phyloP scores from a whole-genome alignment of 2,329 filamentous ascomycete genomes.

The Penicillium italicum region DNA sequence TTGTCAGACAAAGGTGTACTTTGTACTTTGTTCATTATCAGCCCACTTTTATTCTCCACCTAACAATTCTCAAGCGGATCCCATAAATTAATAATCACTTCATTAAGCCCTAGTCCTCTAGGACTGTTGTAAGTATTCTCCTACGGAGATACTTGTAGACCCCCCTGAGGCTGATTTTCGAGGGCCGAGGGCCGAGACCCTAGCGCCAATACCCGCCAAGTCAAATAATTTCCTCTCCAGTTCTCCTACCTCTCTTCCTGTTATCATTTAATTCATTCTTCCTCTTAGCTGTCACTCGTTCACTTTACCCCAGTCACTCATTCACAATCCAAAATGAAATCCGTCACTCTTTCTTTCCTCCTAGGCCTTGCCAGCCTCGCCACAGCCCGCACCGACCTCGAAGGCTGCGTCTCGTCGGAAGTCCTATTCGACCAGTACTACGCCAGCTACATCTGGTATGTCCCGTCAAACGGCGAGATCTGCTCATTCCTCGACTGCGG shows the following conservation, averaged over 20 bases:
- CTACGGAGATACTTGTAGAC: no score
- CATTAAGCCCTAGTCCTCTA: no score
- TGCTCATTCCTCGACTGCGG: conserved; percentile 65
- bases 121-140: no score
- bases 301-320: conserved; percentile 1
- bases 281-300: conserved; percentile 1
- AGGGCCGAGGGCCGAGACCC: not conserved
- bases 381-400: conserved; percentile 25
- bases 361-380: conserved; percentile 14
- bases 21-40: no score
- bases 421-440: conserved; percentile 25
- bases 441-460: conserved; percentile 50
- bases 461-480: conserved; percentile 61
- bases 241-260: not conserved
- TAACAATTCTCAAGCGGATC: no score
- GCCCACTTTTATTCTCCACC: no score
- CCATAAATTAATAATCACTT: no score
- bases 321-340: conserved; percentile 20
- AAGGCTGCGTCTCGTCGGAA: conserved; percentile 25
- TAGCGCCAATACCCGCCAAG: not conserved
- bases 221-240: not conserved
- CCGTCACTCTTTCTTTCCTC: conserved; percentile 15
- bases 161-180: not conserved
- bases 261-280: not conserved
- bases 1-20: no score